Evolutionary conservation across 2,329 filamentous ascomycete genomes (phyloP).

Genomic region (Aureobasidium zeae): DNA sequence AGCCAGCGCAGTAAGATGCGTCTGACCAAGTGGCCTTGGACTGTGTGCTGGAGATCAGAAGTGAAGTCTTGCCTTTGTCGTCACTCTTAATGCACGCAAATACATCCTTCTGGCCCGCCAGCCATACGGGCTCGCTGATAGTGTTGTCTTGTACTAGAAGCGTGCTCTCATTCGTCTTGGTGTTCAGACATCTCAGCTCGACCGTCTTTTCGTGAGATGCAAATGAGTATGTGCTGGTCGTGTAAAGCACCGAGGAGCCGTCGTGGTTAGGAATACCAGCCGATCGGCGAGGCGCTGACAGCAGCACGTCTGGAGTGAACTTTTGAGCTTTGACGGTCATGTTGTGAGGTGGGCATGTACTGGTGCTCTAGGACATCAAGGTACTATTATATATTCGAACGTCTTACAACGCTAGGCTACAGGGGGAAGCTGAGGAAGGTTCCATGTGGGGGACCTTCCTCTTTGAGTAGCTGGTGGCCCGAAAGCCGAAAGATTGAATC

Average conservation of each 20-base stretch:
- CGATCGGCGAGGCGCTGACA: slow-evolving; percentile 66
- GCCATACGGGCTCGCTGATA: slow-evolving; percentile 66
- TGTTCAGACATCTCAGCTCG: slow-evolving; percentile 63
- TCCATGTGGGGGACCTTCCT: slow-evolving; percentile 9
- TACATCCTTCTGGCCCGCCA: slow-evolving; percentile 55
- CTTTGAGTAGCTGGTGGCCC: background rate
- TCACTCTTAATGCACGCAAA: slow-evolving; percentile 45
- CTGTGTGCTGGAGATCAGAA: slow-evolving; percentile 26
- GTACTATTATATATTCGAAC: background rate
- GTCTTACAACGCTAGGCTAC: background rate
- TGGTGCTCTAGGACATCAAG: too few species aligned
- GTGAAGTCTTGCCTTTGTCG: slow-evolving; percentile 32
- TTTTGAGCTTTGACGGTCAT: slow-evolving; percentile 65
- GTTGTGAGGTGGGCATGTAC: too few species aligned
- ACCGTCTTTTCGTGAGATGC: slow-evolving; percentile 58
- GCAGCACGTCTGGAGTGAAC: slow-evolving; percentile 68
- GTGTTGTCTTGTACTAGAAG: slow-evolving; percentile 55
- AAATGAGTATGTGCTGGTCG: slow-evolving; percentile 71
- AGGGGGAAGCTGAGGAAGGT: background rate
- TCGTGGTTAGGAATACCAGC: slow-evolving; percentile 59
- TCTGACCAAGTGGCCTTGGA: slow-evolving; percentile 21
- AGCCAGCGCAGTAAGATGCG: slow-evolving; percentile 31
- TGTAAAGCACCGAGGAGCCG: slow-evolving; percentile 57
- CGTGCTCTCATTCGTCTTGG: slow-evolving; percentile 55
- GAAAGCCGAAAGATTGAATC: background rate